Conservation (phyloP, 2,329 filamentous ascomycete genomes). For the Tolypocladium amazonense region DNA sequence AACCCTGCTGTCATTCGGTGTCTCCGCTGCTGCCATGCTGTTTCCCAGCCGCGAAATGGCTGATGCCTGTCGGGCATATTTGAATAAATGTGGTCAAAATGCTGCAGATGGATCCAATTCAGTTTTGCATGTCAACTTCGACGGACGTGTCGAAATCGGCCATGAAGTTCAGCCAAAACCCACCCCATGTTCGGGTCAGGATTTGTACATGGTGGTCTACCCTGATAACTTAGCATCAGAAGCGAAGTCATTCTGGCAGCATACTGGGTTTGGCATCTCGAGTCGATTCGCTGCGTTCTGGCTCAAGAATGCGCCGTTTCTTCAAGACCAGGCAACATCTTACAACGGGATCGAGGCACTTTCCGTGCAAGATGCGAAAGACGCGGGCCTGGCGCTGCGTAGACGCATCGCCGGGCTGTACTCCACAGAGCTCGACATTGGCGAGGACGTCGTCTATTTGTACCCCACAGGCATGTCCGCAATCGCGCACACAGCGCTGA, state of each 20-base stretch:
- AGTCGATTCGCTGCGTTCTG: conserved; percentile 15
- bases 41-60: conserved; percentile 8
- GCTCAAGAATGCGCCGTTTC: conserved; percentile 11
- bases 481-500: conserved; percentile 20
- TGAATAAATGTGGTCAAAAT: conserved; percentile 3
- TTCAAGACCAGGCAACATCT: neutral
- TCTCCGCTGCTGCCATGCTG: conserved; percentile 3
- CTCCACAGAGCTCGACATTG: conserved; percentile 6
- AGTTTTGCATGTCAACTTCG: conserved; percentile 6
- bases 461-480: conserved; percentile 42
- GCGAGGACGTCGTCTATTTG: conserved; percentile 31
- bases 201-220: conserved; percentile 10
- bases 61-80: conserved; percentile 7
- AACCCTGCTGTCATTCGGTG: neutral
- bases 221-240: conserved; percentile 6
- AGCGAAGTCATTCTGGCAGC: conserved; percentile 18
- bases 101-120: neutral
- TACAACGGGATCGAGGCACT: neutral
- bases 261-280: conserved; percentile 17
- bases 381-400: conserved; percentile 5
- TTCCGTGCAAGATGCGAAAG: conserved; percentile 1
- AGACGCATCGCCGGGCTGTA: conserved; percentile 10
- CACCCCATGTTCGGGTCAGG: neutral
- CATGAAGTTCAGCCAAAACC: neutral
- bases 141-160: conserved; percentile 1